Evolutionary conservation across 768 basidiomycete genomes (phyloP), one percentile per base, ranked within the genome.

Genomic region (Terana coerulea): DNA sequence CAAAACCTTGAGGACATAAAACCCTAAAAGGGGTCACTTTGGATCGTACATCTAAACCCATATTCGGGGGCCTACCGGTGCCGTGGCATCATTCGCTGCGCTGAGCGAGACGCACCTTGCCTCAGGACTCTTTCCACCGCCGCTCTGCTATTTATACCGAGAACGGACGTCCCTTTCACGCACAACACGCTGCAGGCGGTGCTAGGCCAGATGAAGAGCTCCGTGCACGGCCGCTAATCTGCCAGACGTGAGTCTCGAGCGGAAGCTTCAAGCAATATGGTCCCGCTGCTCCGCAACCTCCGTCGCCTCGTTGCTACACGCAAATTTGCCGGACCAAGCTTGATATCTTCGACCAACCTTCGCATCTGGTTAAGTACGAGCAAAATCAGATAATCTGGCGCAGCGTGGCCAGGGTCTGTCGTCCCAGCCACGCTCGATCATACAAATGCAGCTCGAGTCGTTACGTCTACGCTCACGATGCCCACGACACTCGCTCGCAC

Each of bases 401-500:
- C 51, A 52, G 29, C 51, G 51, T 52, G 51, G 51, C 51, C 41
- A 44, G 39, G 33, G 51, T 35, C 41, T 44, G 42, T 15, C 33
- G 36, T 30, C 43, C 25, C 24, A 43, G 26, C 49, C 31, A 51
- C 49, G 41, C 41, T 31, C 25, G 31, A 41, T 51, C 39, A 51
- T 49, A 30, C 47, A 37, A 39, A 46, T 46, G 45, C 31, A 33
- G 45, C 45, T 34, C 21, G 8, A 26, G 39, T 49, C 35, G 34
- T 36, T 40, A 22, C 35, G 19, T n/a, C 47, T 30, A 49, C 21
- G 26, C 26, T 36, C 35, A 49, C 45, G 45, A 46, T 46, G 45
- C 45, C 21, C 11, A 22, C 21, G 39, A 40, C 5, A 9, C 21
- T 40, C 45, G 19, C 45, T 33, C 12, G 30, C 45, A 46, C 45